Evolutionary conservation across 78 protist species (phyloP).

Genomic region (Dictyostelium brefeldianum): DNA sequence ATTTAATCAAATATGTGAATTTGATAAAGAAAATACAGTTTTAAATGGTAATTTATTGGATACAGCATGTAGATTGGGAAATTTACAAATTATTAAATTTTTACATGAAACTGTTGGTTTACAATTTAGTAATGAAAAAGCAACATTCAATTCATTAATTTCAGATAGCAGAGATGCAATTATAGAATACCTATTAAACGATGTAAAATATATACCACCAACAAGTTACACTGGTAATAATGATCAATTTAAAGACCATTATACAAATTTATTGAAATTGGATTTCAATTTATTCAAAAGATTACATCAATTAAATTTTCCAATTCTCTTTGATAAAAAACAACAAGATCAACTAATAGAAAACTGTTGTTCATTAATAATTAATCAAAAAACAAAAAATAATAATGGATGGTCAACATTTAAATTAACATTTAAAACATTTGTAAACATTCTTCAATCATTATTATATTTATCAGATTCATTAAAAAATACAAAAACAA

Average conservation of each 20-base stretch:
- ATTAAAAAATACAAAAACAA: neutral
- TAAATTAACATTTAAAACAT: neutral
- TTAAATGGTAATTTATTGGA: neutral
- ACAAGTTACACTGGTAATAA: neutral
- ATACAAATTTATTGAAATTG: neutral
- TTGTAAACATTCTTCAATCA: neutral
- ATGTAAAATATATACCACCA: neutral
- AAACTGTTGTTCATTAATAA: neutral
- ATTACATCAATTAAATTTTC: neutral
- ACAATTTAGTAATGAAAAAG: neutral
- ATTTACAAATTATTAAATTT: neutral
- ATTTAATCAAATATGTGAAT: too few species aligned
- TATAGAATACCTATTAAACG: neutral
- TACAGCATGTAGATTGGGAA: neutral
- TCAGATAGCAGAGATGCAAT: neutral
- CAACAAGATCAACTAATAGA: neutral
- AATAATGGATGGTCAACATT: neutral
- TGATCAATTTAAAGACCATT: neutral
- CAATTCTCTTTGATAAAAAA: neutral
- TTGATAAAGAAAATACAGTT: too few species aligned
- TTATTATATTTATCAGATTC: neutral
- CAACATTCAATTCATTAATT: neutral
- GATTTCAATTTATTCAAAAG: slow-evolving; percentile 6
- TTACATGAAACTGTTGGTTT: neutral
- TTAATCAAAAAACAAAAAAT: neutral